Conservation (phyloP, 257 asterid species). For the Salvia miltiorrhiza region DNA sequence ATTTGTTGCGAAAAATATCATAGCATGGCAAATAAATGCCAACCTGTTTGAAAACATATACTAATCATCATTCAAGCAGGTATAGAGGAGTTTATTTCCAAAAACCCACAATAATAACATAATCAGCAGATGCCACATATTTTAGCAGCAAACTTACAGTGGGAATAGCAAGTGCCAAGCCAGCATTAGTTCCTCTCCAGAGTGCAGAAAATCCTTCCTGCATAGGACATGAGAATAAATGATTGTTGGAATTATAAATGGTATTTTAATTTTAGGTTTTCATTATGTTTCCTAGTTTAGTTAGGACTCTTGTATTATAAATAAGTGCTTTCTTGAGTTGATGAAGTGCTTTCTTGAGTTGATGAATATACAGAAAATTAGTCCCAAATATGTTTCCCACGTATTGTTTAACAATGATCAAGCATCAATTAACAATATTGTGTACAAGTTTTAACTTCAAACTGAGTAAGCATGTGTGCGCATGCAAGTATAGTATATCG, state of each 20-base stretch:
- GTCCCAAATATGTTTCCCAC: no score
- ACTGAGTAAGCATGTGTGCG: neutral
- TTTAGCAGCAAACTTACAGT: slow-evolving; percentile 54
- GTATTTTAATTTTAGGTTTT: no score
- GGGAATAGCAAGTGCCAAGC: slow-evolving; percentile 87
- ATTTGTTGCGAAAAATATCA: slow-evolving; percentile 62
- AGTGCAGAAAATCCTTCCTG: slow-evolving; percentile 89
- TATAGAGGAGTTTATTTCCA: neutral
- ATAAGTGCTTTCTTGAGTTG: no score
- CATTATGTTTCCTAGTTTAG: no score
- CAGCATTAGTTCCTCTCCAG: slow-evolving; percentile 98
- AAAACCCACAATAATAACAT: neutral
- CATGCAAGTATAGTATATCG: neutral
- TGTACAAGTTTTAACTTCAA: neutral
- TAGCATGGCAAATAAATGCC: slow-evolving; percentile 92
- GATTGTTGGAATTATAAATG: no score
- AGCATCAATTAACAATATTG: neutral
- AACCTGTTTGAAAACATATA: slow-evolving; percentile 48
- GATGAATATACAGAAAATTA: no score
- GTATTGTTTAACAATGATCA: no score
- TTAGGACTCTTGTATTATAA: no score
- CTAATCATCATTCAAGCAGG: neutral
- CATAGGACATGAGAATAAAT: slow-evolving; percentile 16
- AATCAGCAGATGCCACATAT: neutral
- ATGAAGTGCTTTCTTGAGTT: no score